phyloP scores from a whole-genome alignment of 768 basidiomycete genomes.

The Udeniomyces megalosporus region DNA sequence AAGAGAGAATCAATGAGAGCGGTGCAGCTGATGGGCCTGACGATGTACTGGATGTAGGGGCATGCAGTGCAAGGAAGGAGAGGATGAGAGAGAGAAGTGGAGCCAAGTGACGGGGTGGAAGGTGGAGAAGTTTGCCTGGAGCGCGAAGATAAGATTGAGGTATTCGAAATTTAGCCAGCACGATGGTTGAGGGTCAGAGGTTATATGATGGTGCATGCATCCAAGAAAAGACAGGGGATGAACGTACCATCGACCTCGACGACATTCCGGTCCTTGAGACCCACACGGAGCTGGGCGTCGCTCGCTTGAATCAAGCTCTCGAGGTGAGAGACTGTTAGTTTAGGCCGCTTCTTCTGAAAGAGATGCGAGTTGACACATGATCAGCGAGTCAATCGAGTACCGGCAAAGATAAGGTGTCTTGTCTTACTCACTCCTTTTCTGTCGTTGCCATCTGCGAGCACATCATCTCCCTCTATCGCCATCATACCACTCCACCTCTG shows the following conservation, averaged over 20 bases:
- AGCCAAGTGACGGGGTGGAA: neutral
- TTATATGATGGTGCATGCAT: neutral
- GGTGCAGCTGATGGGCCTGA: neutral
- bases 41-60: neutral
- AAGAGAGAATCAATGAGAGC: neutral
- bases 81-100: slow-evolving; percentile 12
- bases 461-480: neutral
- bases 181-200: neutral
- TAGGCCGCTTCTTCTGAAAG: slow-evolving; percentile 3
- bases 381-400: neutral
- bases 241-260: neutral
- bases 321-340: slow-evolving; percentile 7
- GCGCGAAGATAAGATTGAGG: neutral
- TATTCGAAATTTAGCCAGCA: neutral
- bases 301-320: slow-evolving; percentile 11
- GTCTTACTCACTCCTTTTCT: neutral
- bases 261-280: slow-evolving; percentile 7
- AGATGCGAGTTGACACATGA: neutral
- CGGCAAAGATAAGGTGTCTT: neutral
- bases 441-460: neutral
- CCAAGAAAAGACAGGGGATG: neutral
- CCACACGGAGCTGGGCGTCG: slow-evolving; percentile 2
- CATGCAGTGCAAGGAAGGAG: slow-evolving; percentile 3
- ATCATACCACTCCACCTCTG: slow-evolving; percentile 11
- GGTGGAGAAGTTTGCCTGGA: slow-evolving; percentile 9